These are phyloP conservation scores for Thalia dealbata DNA, from an alignment of 176 grass and related monocot species.

Conservation along the genomic window DNA sequence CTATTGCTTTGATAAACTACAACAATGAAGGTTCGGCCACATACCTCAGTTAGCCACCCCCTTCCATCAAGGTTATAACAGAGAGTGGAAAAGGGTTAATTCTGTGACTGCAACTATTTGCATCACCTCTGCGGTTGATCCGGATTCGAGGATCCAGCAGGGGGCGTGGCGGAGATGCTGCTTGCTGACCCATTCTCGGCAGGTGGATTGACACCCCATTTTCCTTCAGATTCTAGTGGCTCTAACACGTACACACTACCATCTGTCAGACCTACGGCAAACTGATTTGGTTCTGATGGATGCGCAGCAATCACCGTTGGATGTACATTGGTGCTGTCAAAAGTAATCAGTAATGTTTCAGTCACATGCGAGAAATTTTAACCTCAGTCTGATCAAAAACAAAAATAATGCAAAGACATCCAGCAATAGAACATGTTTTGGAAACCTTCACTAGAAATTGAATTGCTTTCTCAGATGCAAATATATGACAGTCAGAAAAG, in stretches of 20 bases:
- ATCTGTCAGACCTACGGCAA: conserved; percentile 79
- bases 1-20: neutral
- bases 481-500: neutral
- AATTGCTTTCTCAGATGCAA: neutral
- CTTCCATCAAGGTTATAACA: conserved; percentile 17
- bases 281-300: conserved; percentile 82
- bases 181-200: conserved; percentile 76
- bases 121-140: conserved; percentile 64
- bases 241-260: conserved; percentile 79
- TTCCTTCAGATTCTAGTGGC: conserved; percentile 81
- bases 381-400: too few relatives aligned
- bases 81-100: conserved; percentile 28
- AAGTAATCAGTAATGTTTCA: neutral
- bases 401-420: neutral
- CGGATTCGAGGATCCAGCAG: conserved; percentile 62
- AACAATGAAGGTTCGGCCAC: neutral
- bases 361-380: neutral
- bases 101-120: conserved; percentile 13
- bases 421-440: neutral
- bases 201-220: conserved; percentile 84
- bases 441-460: too few relatives aligned
- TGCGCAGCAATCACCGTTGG: conserved; percentile 88
- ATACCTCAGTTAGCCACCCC: conserved; percentile 65
- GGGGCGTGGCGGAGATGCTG: conserved; percentile 45
- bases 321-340: conserved; percentile 57